These are phyloP conservation scores for Umbelopsis sp. DNA, from an alignment of 192 early-diverging fungal species.

Conservation along the genomic window DNA sequence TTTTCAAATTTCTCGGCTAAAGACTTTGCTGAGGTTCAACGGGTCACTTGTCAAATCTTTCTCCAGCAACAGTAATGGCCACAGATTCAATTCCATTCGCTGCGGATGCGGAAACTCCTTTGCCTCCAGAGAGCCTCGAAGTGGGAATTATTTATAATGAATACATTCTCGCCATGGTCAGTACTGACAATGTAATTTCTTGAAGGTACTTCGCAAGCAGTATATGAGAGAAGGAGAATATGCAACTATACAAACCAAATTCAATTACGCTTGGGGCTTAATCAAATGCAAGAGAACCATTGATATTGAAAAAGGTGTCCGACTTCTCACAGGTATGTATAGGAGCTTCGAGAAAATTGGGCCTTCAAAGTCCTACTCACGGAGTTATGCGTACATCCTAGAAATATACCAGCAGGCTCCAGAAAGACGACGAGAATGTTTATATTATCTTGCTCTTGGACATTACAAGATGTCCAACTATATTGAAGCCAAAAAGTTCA, in stretches of 20 bases:
- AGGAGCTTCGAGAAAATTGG: background rate
- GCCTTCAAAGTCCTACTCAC: background rate
- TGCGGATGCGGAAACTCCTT: conserved; percentile 5
- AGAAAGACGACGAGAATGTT: conserved; percentile 87
- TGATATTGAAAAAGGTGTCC: conserved; percentile 77
- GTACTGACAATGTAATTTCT: too few species aligned
- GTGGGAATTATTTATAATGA: background rate
- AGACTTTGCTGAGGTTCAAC: conserved; percentile 8
- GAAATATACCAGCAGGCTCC: conserved; percentile 88
- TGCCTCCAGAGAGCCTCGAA: conserved; percentile 7
- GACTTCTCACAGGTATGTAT: conserved; percentile 68
- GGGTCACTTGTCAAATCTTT: background rate
- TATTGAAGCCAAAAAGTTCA: conserved; percentile 76
- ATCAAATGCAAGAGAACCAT: conserved; percentile 66
- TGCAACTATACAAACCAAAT: conserved; percentile 86
- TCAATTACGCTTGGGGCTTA: conserved; percentile 96
- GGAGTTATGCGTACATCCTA: conserved; percentile 34
- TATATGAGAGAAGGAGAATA: conserved; percentile 69
- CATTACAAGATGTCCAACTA: conserved; percentile 92
- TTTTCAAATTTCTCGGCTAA: background rate
- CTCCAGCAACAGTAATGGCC: conserved; percentile 1
- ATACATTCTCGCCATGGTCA: background rate
- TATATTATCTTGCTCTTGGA: conserved; percentile 92
- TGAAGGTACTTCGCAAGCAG: conserved; percentile 67
- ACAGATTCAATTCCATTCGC: conserved; percentile 10